Evolutionary conservation across 2,329 filamentous ascomycete species (phyloP), one percentile per base, ranked within the genome.

Genomic region (Ambrosiella xylebori): DNA sequence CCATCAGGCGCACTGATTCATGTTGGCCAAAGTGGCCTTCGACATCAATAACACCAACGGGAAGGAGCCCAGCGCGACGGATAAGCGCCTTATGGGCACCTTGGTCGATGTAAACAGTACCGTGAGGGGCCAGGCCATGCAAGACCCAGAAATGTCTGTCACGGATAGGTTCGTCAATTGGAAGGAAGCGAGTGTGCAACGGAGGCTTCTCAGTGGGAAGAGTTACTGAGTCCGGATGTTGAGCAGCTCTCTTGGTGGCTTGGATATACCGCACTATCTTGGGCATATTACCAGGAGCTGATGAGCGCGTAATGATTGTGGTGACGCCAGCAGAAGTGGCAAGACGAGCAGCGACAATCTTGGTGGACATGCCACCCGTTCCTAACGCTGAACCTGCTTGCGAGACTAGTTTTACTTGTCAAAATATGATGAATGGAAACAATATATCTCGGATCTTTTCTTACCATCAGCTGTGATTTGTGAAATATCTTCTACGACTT

Each of bases 131-230:
- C 9, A 96, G 81, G 8, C 91, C 93, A 70, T 98, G 88, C 0
- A 97, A 77, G 54, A 98, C 83, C 93, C 93, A 98, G 76, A 98
- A 97, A 67, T 93, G 89, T 61, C 91, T 85, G 68, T 96, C 93
- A 59, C 88, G 83, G 61, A 97, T 93, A 0, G 91, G 90, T 35
- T 86, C 82, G 0, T 79, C 74, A 8, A 88, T 88, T 0, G 90
- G 88, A 11, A 95, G 76, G 75, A 98, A 98, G 59, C 93, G 84
- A 2, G 93, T 98, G 70, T 98, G 93, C 3, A 95, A 74, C 1
- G 90, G 85, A 1, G 80, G 76, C 56, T 71, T 71, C 51, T 69
- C 66, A 60, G 57, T 54, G 50, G 61, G 45, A 51, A 54, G 39
- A 52, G 45, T 44, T 59, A 62, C 6, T 63, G 65, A 61, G 50